A percentile compares a stretch with the other conserved stretches of the same genome.
phyloP scores from a whole-genome alignment of 2,329 filamentous ascomycete genomes.

The Bipolaris victoriae region DNA sequence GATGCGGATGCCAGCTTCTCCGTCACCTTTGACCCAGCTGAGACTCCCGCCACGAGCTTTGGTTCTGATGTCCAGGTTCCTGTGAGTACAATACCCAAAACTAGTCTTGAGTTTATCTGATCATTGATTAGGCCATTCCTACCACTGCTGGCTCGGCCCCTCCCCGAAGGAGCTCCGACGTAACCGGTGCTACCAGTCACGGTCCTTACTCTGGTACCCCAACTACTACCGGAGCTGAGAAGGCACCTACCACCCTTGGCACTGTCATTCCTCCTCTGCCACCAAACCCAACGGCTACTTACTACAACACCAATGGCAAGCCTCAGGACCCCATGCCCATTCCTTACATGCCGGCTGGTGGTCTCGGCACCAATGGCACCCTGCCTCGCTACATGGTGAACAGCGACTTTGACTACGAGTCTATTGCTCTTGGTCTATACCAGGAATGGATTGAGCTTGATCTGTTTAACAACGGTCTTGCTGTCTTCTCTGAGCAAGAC shows the following conservation, averaged over 20 bases:
- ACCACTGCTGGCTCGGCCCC: conserved; percentile 44
- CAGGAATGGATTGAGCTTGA: conserved; percentile 88
- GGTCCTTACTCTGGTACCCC: conserved; percentile 70
- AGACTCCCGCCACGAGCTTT: conserved; percentile 51
- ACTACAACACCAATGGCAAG: conserved; percentile 73
- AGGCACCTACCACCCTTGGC: conserved; percentile 61
- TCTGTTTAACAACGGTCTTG: conserved; percentile 77
- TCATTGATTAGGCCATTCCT: conserved; percentile 21
- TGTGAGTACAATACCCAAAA: conserved; percentile 34
- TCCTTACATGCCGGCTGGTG: conserved; percentile 73
- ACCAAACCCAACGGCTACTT: conserved; percentile 66
- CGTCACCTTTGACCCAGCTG: conserved; percentile 38
- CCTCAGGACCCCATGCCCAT: conserved; percentile 72
- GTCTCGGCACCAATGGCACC: conserved; percentile 78
- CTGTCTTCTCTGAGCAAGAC: conserved; percentile 70
- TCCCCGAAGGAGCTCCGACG: conserved; percentile 56
- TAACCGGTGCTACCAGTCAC: conserved; percentile 68
- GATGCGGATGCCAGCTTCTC: conserved; percentile 54
- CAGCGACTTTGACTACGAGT: conserved; percentile 84
- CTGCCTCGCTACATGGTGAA: conserved; percentile 76
- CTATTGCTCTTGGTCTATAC: conserved; percentile 74
- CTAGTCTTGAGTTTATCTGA: neutral
- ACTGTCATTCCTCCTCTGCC: conserved; percentile 64
- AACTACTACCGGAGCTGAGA: conserved; percentile 73
- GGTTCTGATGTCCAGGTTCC: conserved; percentile 53